Base-by-base conservation (phyloP, 176 grass and related monocot genomes). In the Raddia distichophylla region DNA sequence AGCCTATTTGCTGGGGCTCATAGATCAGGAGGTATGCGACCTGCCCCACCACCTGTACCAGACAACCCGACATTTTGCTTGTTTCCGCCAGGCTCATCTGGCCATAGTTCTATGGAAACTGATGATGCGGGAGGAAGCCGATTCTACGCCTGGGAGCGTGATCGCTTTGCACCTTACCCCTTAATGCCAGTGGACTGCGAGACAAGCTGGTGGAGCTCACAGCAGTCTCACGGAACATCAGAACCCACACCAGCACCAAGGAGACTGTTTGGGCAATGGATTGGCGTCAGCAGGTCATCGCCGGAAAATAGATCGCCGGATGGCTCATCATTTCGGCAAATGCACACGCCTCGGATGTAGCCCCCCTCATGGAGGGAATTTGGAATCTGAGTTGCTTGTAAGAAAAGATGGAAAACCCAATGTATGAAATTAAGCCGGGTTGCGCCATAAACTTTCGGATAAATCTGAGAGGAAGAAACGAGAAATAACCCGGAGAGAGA, bases 101-200 rank as follows among this genome's bases (percentile, higher is more conserved):
- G 88, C 64, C 90, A 80, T 71, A 88, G 60, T 73, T 75, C 80
- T 5, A 64, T 90, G 80, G 86, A 93, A 53, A 76, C 86, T 5
- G 95, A 98, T 33, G 90, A 91, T 2, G 55, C 64, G 34, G 86
- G 86, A 82, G 90, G 88, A 76, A 93, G 63, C 77, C 80, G 69
- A 75, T 91, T 91, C 89, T 93, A 91, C 40, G 86, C 90, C 19
- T 94, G 95, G 92, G 95, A 98, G 53, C 85, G 86, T 3, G 92
- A 98, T 27, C 78, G 83, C 37, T 92, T 94, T 1, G 83, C 94
- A 0, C 85, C 92, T 3, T 92, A 92, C 64, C 95, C 87, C 10
- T 86, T 94, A 53, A 75, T 80, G 44, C 92, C 88, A 0, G 77
- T 94, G 7, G 92, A 94, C 67, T 86, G 89, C 3, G 95, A 94